Percentiles rank a stretch among this genome's conserved stretches.
Conservation (phyloP, 495 filamentous ascomycete genomes). For the Hypoxylon trugodes region DNA sequence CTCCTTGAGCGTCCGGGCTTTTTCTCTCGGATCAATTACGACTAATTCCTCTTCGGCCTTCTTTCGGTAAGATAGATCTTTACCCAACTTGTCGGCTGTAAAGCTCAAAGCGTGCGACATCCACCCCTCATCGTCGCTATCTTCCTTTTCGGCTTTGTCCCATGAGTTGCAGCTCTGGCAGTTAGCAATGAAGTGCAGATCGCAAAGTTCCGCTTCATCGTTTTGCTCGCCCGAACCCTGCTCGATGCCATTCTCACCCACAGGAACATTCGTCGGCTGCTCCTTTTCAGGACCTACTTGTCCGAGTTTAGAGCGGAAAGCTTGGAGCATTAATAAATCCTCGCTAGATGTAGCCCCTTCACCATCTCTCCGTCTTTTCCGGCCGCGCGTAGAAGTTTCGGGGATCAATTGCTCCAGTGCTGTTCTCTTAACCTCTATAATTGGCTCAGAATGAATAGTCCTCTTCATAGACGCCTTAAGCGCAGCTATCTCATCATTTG, state of each 20-base stretch:
- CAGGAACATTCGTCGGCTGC: slow-evolving; percentile 39
- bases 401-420: slow-evolving; percentile 80
- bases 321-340: slow-evolving; percentile 74
- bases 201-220: slow-evolving; percentile 77
- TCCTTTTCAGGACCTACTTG: slow-evolving; percentile 60
- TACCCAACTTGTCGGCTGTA: slow-evolving; percentile 87
- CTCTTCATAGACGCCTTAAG: slow-evolving; percentile 94
- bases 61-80: slow-evolving; percentile 89
- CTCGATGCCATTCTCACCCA: slow-evolving; percentile 44
- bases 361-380: slow-evolving; percentile 73
- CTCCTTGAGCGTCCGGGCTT: slow-evolving; percentile 74
- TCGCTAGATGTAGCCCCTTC: slow-evolving; percentile 48
- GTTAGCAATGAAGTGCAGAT: slow-evolving; percentile 90
- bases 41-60: slow-evolving; percentile 89
- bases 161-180: slow-evolving; percentile 90
- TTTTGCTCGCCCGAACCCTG: slow-evolving; percentile 56
- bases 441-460: slow-evolving; percentile 66
- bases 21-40: slow-evolving; percentile 93
- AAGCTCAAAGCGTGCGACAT: slow-evolving; percentile 82
- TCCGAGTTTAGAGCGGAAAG: slow-evolving; percentile 82
- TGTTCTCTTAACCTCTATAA: slow-evolving; percentile 66
- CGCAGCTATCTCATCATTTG: slow-evolving; percentile 90
- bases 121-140: slow-evolving; percentile 71
- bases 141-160: slow-evolving; percentile 67
- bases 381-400: slow-evolving; percentile 76